A percentile compares a stretch with the other conserved stretches of the same genome.
Evolutionary conservation across 768 basidiomycete species (phyloP).

Genomic region (Xerocomellus amylosporus): DNA sequence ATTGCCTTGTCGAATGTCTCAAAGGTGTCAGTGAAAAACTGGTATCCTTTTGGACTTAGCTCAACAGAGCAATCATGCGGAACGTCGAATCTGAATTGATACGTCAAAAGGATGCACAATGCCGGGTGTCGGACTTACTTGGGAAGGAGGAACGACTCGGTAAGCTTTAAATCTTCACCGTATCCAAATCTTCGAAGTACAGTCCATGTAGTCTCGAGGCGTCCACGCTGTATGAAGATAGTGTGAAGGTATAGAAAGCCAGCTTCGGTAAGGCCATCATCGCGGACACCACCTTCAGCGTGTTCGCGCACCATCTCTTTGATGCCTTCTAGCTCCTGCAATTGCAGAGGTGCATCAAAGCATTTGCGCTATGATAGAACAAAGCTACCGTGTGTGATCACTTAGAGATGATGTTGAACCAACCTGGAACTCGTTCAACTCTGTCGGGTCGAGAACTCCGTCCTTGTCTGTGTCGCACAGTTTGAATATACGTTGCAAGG

Average conservation of each 20-base stretch:
- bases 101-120: constrained; percentile 10
- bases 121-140: constrained; percentile 55
- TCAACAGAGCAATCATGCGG: constrained; percentile 93
- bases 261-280: constrained; percentile 82
- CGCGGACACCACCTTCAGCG: constrained; percentile 69
- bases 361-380: constrained; percentile 71
- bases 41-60: constrained; percentile 88
- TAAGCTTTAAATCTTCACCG: constrained; percentile 87
- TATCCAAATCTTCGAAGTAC: constrained; percentile 94
- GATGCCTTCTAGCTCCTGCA: constrained; percentile 95
- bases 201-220: constrained; percentile 97
- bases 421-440: constrained; percentile 97
- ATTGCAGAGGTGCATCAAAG: constrained; percentile 89
- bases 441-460: constrained; percentile 81
- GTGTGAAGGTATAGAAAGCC: constrained; percentile 96
- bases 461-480: constrained; percentile 95
- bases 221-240: constrained; percentile 92
- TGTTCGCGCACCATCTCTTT: constrained; percentile 85
- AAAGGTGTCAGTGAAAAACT: constrained; percentile 96
- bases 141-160: constrained; percentile 83
- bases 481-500: constrained; percentile 92
- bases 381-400: neutral
- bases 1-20: constrained; percentile 89
- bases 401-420: neutral
- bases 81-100: constrained; percentile 75